Evolutionary conservation across 805 yeast species (phyloP), one percentile per base, ranked within the genome.

Genomic region (Maudiozyma saulgeensis): DNA sequence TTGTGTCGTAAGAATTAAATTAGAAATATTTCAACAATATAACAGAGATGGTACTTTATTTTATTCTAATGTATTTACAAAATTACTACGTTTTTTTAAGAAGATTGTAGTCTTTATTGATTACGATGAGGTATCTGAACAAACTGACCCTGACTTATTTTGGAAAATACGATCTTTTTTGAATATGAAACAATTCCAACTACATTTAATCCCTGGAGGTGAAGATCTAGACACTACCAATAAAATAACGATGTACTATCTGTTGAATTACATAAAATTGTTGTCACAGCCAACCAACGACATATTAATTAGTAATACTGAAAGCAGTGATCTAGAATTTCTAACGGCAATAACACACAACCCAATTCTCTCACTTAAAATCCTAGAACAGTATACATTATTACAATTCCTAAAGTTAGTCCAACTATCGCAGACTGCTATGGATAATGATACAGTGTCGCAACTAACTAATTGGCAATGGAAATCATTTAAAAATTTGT

Each of bases 91-190:
- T 4, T 57, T 58, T 31, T 63, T 53, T 42, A 46, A 50, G 34
- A 54, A 38, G 15, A 50, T 62, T 1, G 49, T 55, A 11, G 23
- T 60, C 5, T 21, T 60, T 5, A 35, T 58, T 2, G 57, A 59
- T 40, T 61, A 56, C 34, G 16, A 50, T 15, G 37, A 16, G 8
- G 23, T 44, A 1, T 28, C 55, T 15, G 54, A 52, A 21, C 16
- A 28, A 2, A 44, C 47, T 4, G 65, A 60, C 40, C 49, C 35
- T 4, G 61, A 61, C 26, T 49, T 55, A 11, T 54, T 61, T 38
- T 60, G 65, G 65, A 60, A 59, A 50, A 34, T 58, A 2, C 53
- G 48, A 2, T 34, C 54, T 15, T 56, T 48, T 42, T 44, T 61
- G 21, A 46, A 47, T 19, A 11, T 44, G 8, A 37, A 47, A 9